Conservation (phyloP, 75 land plant species). For the Selaginella moellendorffii region DNA sequence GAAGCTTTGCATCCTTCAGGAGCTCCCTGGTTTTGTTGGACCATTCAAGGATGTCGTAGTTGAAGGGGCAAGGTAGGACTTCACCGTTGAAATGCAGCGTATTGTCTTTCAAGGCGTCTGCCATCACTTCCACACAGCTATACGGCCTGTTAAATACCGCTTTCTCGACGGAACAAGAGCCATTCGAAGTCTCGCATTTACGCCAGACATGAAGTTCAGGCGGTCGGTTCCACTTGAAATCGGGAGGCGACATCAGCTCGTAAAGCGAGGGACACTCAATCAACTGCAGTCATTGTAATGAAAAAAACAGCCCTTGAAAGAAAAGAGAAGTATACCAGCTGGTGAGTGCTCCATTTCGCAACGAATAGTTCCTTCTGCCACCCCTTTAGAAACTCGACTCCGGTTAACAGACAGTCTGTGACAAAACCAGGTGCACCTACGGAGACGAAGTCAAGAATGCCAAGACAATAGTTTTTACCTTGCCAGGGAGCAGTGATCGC, state of each 20-base stretch:
- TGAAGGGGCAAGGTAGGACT: constrained; percentile 51
- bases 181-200: constrained; percentile 28
- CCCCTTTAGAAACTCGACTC: constrained; percentile 83
- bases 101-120: constrained; percentile 51
- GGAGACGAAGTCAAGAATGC: not conserved
- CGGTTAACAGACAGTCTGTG: constrained; percentile 64
- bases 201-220: constrained; percentile 77
- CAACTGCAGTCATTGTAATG: constrained; percentile 35
- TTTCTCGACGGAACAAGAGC: constrained; percentile 25
- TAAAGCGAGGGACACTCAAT: constrained; percentile 96
- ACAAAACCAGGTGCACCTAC: constrained; percentile 97
- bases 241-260: constrained; percentile 68
- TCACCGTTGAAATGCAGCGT: constrained; percentile 25
- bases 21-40: constrained; percentile 55
- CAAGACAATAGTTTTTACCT: constrained; percentile 26
- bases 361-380: constrained; percentile 89
- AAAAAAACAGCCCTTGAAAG: constrained; percentile 1
- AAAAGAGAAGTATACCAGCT: constrained; percentile 48
- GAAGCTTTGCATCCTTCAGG: constrained; percentile 59
- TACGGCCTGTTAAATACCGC: constrained; percentile 50
- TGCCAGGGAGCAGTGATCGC: constrained; percentile 96
- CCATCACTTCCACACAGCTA: constrained; percentile 32
- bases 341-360: constrained; percentile 99
- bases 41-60: constrained; percentile 50
- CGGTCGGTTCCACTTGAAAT: constrained; percentile 49